Percentiles rank a stretch among this genome's conserved stretches.
Evolutionary conservation across 148 eudicot genomes (phyloP).

Genomic region (Rhododendron vialii): DNA sequence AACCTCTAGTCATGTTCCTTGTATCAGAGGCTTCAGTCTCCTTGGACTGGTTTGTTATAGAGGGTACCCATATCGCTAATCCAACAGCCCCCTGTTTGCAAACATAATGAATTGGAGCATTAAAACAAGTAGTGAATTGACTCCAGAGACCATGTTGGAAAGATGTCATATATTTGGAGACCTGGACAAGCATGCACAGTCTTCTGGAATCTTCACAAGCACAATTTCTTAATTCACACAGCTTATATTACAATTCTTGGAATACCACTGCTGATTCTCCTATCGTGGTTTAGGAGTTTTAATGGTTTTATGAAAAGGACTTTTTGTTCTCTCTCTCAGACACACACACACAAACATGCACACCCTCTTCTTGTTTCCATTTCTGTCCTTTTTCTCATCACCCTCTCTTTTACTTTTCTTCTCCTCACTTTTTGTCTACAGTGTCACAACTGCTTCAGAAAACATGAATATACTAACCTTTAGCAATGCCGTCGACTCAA

Average conservation of each 20-base stretch:
- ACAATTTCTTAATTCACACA: neutral
- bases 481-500: neutral
- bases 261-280: neutral
- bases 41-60: constrained; percentile 65
- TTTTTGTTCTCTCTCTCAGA: neutral
- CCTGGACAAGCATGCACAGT: neutral
- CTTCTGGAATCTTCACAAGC: neutral
- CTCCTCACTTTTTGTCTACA: neutral
- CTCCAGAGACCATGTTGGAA: constrained; percentile 2
- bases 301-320: neutral
- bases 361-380: neutral
- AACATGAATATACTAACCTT: neutral
- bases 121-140: neutral
- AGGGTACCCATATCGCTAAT: constrained; percentile 98
- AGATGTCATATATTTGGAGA: neutral
- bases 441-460: neutral
- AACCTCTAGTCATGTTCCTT: constrained; percentile 46
- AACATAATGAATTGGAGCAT: neutral
- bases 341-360: neutral
- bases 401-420: neutral
- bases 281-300: neutral
- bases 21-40: constrained; percentile 46
- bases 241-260: neutral
- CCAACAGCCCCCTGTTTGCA: constrained; percentile 88
- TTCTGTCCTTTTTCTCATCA: neutral